Conservation (phyloP, 352 stramenopile species). For the Achlya hypogyna region DNA sequence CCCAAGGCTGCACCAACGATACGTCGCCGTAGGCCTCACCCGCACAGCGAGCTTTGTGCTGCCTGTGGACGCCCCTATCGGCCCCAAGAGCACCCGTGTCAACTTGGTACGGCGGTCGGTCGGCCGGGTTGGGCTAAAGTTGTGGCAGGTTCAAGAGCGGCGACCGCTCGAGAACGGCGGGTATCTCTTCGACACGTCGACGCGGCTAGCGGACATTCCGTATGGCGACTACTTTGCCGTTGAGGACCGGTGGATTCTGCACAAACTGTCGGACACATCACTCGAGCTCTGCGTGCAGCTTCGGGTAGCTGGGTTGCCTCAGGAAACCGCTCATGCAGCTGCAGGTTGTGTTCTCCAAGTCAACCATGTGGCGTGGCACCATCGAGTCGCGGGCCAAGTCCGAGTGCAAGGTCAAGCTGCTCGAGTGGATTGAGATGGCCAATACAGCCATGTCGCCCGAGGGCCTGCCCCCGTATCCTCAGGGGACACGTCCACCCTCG, state of each 20-base stretch:
- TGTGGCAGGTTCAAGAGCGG: conserved; percentile 48
- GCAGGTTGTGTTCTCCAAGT: conserved; percentile 71
- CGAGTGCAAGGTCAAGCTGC: conserved; percentile 68
- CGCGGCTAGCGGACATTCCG: conserved; percentile 68
- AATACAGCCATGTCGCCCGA: conserved; percentile 22
- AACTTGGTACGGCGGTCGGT: conserved; percentile 39
- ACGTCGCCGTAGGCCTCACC: conserved; percentile 31
- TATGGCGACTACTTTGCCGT: conserved; percentile 85
- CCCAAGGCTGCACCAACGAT: neutral
- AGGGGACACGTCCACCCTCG: neutral
- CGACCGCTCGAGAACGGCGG: conserved; percentile 36
- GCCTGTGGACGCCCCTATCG: conserved; percentile 69
- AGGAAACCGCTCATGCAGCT: neutral
- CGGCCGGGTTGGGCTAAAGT: neutral
- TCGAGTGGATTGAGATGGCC: conserved; percentile 55
- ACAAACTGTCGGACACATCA: conserved; percentile 26
- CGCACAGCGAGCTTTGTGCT: conserved; percentile 66
- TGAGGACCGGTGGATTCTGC: conserved; percentile 74
- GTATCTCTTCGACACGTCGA: conserved; percentile 63
- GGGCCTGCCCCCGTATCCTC: conserved; percentile 1
- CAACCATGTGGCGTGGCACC: conserved; percentile 74
- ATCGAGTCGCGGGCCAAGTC: conserved; percentile 64
- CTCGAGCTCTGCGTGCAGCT: conserved; percentile 70
- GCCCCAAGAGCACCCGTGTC: conserved; percentile 71
- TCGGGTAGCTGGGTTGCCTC: conserved; percentile 30